Evolutionary conservation across 768 basidiomycete genomes (phyloP).

Genomic region (Mycena floridula): DNA sequence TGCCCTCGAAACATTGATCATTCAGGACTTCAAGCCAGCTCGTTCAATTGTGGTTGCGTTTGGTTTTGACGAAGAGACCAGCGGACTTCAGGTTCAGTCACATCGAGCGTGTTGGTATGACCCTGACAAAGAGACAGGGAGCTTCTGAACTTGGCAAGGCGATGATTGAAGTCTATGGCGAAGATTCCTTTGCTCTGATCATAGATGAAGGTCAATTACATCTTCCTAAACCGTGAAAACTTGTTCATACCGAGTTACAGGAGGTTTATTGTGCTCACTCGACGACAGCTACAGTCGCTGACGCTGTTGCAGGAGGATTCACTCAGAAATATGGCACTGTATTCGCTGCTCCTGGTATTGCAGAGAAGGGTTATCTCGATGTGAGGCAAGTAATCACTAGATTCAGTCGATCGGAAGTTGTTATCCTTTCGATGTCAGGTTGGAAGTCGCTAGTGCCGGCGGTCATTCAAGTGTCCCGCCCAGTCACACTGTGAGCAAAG

Average conservation of each 20-base stretch:
- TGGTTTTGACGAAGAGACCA: slow-evolving; percentile 52
- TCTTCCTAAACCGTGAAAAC: background rate
- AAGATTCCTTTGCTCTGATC: slow-evolving; percentile 49
- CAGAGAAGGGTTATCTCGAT: slow-evolving; percentile 48
- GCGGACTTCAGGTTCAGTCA: slow-evolving; percentile 22
- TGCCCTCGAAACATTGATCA: slow-evolving; percentile 10
- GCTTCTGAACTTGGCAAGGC: slow-evolving; percentile 27
- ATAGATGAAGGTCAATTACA: slow-evolving; percentile 52
- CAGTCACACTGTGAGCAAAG: slow-evolving; percentile 40
- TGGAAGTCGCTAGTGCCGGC: slow-evolving; percentile 45
- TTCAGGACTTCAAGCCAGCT: slow-evolving; percentile 11
- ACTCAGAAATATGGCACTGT: slow-evolving; percentile 23
- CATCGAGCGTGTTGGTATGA: slow-evolving; percentile 5
- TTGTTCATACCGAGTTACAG: no score
- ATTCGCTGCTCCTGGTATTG: slow-evolving; percentile 37
- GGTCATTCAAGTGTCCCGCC: slow-evolving; percentile 66
- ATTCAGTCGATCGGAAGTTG: background rate
- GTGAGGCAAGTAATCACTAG: slow-evolving; percentile 38
- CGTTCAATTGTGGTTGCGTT: slow-evolving; percentile 16
- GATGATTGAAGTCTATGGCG: slow-evolving; percentile 46
- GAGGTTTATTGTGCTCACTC: background rate
- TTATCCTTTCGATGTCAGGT: slow-evolving; percentile 19
- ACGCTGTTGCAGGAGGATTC: slow-evolving; percentile 10
- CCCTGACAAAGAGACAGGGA: slow-evolving; percentile 25
- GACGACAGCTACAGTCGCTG: background rate